Percentiles rank a stretch among this genome's conserved stretches.
Evolutionary conservation across 306 rosid genomes (phyloP).

Genomic region (Vigna unguiculata): DNA sequence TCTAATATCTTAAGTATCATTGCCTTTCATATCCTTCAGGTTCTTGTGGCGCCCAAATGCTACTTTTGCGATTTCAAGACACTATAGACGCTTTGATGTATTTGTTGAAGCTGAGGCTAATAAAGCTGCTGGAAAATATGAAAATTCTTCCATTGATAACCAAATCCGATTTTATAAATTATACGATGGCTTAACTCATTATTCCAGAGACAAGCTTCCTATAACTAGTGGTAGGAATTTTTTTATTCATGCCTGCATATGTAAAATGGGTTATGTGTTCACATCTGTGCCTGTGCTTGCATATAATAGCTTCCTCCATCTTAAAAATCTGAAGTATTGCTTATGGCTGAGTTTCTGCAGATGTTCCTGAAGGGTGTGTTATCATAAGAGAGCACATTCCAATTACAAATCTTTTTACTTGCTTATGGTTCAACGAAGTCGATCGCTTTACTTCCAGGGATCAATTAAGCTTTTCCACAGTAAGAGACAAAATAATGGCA

Average conservation of each 20-base stretch:
- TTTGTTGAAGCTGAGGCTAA: constrained; percentile 98
- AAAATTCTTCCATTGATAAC: constrained; percentile 80
- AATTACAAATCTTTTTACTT: constrained; percentile 89
- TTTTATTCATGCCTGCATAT: constrained; percentile 23
- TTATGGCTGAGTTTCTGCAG: constrained; percentile 63
- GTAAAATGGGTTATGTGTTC: constrained; percentile 37
- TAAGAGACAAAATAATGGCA: constrained; percentile 84
- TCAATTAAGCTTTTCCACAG: constrained; percentile 93
- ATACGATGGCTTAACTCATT: constrained; percentile 84
- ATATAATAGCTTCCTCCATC: constrained; percentile 24
- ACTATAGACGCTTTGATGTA: constrained; percentile 91
- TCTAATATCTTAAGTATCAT: constrained; percentile 25
- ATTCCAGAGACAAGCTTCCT: constrained; percentile 85
- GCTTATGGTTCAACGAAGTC: constrained; percentile 98
- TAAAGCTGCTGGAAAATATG: constrained; percentile 89
- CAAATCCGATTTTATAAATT: constrained; percentile 80
- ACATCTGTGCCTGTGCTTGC: constrained; percentile 28
- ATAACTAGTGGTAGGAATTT: constrained; percentile 84
- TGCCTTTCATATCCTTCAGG: constrained; percentile 56
- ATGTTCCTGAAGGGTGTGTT: constrained; percentile 98
- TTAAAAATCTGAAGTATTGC: constrained; percentile 25
- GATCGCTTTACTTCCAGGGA: constrained; percentile 97
- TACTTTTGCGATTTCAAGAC: constrained; percentile 92
- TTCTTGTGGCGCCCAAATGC: constrained; percentile 96
- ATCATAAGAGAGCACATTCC: constrained; percentile 91